Evolutionary conservation across 2,329 filamentous ascomycete species (phyloP), one percentile per base, ranked within the genome.

Genomic region (Cladosporium sp.): DNA sequence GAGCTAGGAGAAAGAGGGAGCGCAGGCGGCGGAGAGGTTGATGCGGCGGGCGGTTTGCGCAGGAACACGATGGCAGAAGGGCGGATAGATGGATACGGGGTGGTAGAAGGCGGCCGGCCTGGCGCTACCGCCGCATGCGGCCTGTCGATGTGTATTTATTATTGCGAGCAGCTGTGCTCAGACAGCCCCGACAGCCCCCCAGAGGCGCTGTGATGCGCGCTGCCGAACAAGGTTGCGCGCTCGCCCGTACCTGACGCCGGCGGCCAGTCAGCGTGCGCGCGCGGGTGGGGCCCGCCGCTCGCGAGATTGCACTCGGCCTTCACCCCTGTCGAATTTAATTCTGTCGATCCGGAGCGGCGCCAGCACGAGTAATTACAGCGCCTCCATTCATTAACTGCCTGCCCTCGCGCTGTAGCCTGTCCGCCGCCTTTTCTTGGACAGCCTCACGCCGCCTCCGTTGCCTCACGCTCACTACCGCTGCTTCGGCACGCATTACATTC

Each of bases 401-500:
- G 13, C 32, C 28, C 18, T 19, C 48, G 34, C 38, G 40, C 48
- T 43, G 43, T 28, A 40, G 40, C 31, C 48, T 37, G n/a, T 16
- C 35, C 11, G 10, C 35, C 10, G n/a, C 35, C n/a, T 38, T 14
- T 14, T 14, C 35, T 9, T 11, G 16, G n/a, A 35, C 10, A 38
- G 16, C 22, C 22, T 28, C 22, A 28, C 22, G 22, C 44, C 10
- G 48, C 48, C 48, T 43, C 43, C 35, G 48, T 50, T 40, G 40
- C 16, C 32, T 40, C 48, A 50, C 48, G 48, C 42, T 50, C 48
- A 28, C 43, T 50, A 38, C 16, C 35, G 35, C 35, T 38, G 35
- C 35, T 38, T 14, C 35, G 10, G n/a, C 34, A 14, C 35, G 35
- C n/a, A n/a, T 38, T 38, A 13, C 35, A 38, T 38, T 38, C 35